These are phyloP conservation scores for Pythium scleroteichum DNA, from an alignment of 352 stramenopile species.

Conservation along the genomic window DNA sequence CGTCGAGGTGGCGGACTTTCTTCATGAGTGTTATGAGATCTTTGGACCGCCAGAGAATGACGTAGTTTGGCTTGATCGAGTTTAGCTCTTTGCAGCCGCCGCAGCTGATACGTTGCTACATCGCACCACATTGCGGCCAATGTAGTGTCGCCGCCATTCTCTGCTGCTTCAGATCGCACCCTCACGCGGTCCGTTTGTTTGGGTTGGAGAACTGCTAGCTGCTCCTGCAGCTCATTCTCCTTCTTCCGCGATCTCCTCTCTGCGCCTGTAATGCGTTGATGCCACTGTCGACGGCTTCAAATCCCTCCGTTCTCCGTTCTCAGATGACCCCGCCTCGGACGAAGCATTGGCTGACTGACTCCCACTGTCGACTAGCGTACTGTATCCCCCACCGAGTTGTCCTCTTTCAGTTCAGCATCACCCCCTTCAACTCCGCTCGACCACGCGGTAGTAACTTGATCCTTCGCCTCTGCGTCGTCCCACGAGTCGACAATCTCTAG, in stretches of 20 bases:
- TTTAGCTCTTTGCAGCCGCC: neutral
- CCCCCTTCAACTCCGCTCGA: neutral
- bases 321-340: neutral
- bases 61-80: neutral
- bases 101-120: neutral
- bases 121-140: neutral
- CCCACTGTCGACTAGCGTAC: neutral
- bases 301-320: neutral
- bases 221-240: neutral
- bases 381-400: too few relatives aligned
- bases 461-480: neutral
- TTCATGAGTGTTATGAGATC: neutral
- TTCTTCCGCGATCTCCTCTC: neutral
- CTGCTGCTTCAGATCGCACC: neutral
- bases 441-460: neutral
- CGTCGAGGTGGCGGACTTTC: neutral
- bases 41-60: neutral
- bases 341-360: too few relatives aligned
- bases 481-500: conserved; percentile 8
- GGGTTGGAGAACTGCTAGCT: neutral
- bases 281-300: neutral
- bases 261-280: neutral
- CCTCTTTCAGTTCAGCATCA: neutral
- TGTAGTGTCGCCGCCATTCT: neutral
- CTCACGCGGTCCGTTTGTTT: neutral